Percentiles rank a stretch among this genome's conserved stretches.
Evolutionary conservation across 768 basidiomycete species (phyloP).

Genomic region (Pluteus cervinus): DNA sequence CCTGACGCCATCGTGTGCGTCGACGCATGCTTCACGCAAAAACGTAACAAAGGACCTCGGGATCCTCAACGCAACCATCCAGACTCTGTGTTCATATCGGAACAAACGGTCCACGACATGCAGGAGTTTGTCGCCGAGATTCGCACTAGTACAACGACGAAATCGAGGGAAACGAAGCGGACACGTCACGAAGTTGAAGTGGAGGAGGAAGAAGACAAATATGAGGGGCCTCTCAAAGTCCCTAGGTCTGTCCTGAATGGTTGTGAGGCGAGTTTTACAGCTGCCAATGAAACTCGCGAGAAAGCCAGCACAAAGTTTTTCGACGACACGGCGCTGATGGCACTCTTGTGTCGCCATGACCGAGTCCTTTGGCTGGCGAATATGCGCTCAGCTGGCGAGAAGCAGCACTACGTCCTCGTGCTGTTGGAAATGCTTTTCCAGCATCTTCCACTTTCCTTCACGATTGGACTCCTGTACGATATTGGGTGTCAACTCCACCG

Average conservation of each 20-base stretch:
- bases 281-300: slow-evolving; percentile 18
- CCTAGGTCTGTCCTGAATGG: slow-evolving; percentile 24
- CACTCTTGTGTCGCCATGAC: slow-evolving; percentile 29
- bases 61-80: slow-evolving; percentile 15
- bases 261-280: slow-evolving; percentile 24
- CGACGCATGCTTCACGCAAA: slow-evolving; percentile 29
- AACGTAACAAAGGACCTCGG: slow-evolving; percentile 12
- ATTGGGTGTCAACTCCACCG: slow-evolving; percentile 29
- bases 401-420: slow-evolving; percentile 25
- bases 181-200: background rate
- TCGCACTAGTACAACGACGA: slow-evolving; percentile 1
- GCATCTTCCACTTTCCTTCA: slow-evolving; percentile 20
- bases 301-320: slow-evolving; percentile 23
- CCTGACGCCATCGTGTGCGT: slow-evolving; percentile 21
- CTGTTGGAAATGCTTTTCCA: slow-evolving; percentile 25
- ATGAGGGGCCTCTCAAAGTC: slow-evolving; percentile 17
- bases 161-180: background rate
- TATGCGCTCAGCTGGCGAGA: slow-evolving; percentile 26
- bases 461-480: slow-evolving; percentile 24
- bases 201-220: slow-evolving; percentile 9
- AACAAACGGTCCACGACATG: slow-evolving; percentile 13
- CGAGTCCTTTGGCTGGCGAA: slow-evolving; percentile 28
- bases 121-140: slow-evolving; percentile 12
- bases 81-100: slow-evolving; percentile 13
- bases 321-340: slow-evolving; percentile 30